Evolutionary conservation across 2,329 filamentous ascomycete genomes (phyloP), one percentile per base, ranked within the genome.

Genomic region (Phymatotrichopsis omnivora): DNA sequence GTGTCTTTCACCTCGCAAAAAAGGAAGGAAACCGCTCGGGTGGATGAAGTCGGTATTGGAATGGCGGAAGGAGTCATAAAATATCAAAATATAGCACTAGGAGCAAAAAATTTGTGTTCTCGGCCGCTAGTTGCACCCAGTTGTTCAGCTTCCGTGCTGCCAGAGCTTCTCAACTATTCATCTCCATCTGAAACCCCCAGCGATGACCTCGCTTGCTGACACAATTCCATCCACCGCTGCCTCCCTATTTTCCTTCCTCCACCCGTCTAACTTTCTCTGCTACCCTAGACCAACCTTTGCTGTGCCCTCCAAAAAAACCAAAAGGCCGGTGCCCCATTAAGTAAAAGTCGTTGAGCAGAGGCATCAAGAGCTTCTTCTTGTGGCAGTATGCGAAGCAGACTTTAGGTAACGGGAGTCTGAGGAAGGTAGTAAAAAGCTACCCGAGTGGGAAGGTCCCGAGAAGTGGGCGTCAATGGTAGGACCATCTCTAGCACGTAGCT

Each of bases 381-480:
- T 81, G 91, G 65, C 91, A 98, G 65, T 98, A 96, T 72, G 91
- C 91, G 41, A 91, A 98, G 65, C 91, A 93, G 34, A 98, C 91
- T 8, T 73, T 98, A 28, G 91, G 91, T 27, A 93, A 85, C 58
- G 91, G 91, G 37, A 95, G 87, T 66, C 68, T 98, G 67, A 78
- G 86, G 60, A 96, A 98, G 69, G 86, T 93, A 22, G 91, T 98
- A n/a, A n/a, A 56, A 93, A 89, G 71, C 71, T 98, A 51, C 91
- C 93, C 11, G 93, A 98, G 62, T 93, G 93, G 48, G 91, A 98
- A 63, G 91, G 98, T 62, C 75, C 93, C 67, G 93, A 95, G 63
- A 93, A 98, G 67, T 98, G 51, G 91, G 93, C 22, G 91, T 98
- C 58, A 98, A 98, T 68, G 83, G 87, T 93, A 58, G 77, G 57